These are phyloP conservation scores for Bombardia bombarda DNA, from an alignment of 495 filamentous ascomycete species.

Conservation along the genomic window DNA sequence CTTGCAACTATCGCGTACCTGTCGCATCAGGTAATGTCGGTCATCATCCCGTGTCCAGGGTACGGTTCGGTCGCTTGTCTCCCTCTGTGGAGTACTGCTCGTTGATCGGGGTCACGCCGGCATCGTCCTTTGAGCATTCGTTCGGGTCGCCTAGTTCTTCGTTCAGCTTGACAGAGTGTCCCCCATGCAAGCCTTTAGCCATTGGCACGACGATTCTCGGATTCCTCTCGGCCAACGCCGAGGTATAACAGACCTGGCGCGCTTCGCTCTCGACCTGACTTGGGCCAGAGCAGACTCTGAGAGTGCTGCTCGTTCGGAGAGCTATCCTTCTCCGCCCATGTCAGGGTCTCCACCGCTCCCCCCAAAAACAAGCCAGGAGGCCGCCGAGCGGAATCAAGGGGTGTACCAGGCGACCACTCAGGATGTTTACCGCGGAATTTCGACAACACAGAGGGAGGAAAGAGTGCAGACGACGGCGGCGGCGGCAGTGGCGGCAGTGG, in stretches of 20 bases:
- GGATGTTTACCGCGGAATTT: constrained; percentile 39
- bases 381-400: constrained; percentile 48
- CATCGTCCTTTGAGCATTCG: constrained; percentile 17
- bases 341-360: constrained; percentile 68
- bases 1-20: constrained; percentile 3
- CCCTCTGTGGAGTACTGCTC: constrained; percentile 11
- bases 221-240: constrained; percentile 53
- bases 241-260: constrained; percentile 55
- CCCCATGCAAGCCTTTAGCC: constrained; percentile 43
- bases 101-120: constrained; percentile 8
- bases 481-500: too few species aligned
- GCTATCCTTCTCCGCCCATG: constrained; percentile 77
- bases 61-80: constrained; percentile 22
- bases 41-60: constrained; percentile 11
- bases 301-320: constrained; percentile 55
- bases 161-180: constrained; percentile 16
- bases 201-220: constrained; percentile 33
- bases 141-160: constrained; percentile 19
- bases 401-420: constrained; percentile 37
- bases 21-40: constrained; percentile 23
- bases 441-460: constrained; percentile 35
- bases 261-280: constrained; percentile 61
- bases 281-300: constrained; percentile 60
- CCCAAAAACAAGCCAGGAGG: constrained; percentile 54
- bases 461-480: constrained; percentile 18